A percentile compares a stretch with the other conserved stretches of the same genome.
Conservation (phyloP, 1,284 basidiomycete species). For the Ustilago trichophora region DNA sequence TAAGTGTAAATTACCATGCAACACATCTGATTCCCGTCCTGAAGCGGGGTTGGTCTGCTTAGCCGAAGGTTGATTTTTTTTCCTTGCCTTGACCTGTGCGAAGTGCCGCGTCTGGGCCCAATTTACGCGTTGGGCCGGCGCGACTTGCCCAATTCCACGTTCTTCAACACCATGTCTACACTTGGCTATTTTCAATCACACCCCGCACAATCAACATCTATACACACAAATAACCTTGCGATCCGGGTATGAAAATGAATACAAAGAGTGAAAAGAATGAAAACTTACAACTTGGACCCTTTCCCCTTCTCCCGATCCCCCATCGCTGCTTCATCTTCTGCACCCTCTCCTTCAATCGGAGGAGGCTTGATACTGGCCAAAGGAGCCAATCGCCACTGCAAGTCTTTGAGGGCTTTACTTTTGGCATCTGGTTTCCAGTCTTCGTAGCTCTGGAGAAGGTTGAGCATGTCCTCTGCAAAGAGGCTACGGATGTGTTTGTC, state of each 20-base stretch:
- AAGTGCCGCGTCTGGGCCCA: no score
- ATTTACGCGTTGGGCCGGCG: conserved; percentile 19
- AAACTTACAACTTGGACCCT: conserved; percentile 20
- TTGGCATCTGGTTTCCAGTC: conserved; percentile 77
- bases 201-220: not conserved
- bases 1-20: no score
- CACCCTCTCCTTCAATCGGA: conserved; percentile 13
- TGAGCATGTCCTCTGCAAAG: conserved; percentile 77
- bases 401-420: conserved; percentile 76
- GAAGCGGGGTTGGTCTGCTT: no score
- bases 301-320: not conserved
- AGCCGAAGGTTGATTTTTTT: no score
- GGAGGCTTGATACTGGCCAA: conserved; percentile 69
- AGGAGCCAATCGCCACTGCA: conserved; percentile 84
- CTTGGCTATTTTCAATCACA: not conserved
- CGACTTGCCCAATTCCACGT: not conserved
- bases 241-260: no score
- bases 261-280: no score
- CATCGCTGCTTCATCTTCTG: not conserved
- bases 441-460: conserved; percentile 79
- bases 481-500: conserved; percentile 73
- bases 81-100: no score
- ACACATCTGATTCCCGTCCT: no score
- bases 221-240: no score
- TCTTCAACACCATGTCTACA: not conserved